Base-by-base conservation (phyloP, 495 filamentous ascomycete genomes). In the Trypethelium eluteriae region DNA sequence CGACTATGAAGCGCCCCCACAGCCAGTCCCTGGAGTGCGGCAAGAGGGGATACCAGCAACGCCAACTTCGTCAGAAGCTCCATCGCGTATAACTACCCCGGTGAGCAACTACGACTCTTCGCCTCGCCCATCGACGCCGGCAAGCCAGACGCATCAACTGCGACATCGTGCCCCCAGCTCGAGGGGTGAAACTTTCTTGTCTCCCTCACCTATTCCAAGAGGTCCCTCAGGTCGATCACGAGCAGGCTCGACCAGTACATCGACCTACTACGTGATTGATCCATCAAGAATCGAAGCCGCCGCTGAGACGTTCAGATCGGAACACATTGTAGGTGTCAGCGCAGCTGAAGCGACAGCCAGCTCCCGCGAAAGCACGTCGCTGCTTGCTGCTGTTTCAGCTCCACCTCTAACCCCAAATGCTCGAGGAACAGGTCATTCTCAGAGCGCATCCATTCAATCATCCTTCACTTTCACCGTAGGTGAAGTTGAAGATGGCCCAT, bases 201-300 rank as follows among this genome's bases (percentile, higher is more conserved):
- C 49, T 16, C 49, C 49, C 16, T 53, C 49, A 53, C 49, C 49
- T 5, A 18, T 18, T 11, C 49, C 49, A 14, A 18, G 10, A 53
- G 12, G 5, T 18, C 12, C 16, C 25, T 53, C 49, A 18, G 14
- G 12, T 53, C 49, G 10, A 53, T 18, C 49, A 53, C 10, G 10
- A 11, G 7, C 16, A 16, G 49, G 9, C 25, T 5, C 16, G 25
- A 5, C 49, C 7, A 53, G 49, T 18, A 18, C 49, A 53, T 18
- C 49, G n/a, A 53, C 25, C 14, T 16, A 53, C 49, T 53, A 53
- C n/a, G 49, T 53, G 12, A 53, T 53, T 53, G 49, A 53, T 18
- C n/a, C 49, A 5, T 11, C 49, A 53, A 53, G 49, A 18, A 53
- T 53, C 25, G 49, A 12, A 53, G 49, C 49, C 16, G 49, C 49